Conservation (phyloP, 1,284 basidiomycete genomes). For the Tilletia setariae region DNA sequence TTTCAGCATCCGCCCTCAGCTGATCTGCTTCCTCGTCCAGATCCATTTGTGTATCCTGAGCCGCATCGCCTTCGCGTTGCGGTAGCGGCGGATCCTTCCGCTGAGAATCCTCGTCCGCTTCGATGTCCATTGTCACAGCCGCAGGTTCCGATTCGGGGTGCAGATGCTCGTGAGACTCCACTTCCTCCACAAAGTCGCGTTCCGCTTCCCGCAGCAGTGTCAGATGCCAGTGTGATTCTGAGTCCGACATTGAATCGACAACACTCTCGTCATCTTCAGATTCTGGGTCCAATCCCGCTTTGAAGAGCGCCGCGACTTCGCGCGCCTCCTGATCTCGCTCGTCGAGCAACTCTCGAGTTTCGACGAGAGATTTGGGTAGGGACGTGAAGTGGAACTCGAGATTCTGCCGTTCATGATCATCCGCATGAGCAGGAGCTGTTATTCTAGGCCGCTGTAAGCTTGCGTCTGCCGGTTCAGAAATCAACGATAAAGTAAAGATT, state of each 20-base stretch:
- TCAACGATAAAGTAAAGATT: not conserved
- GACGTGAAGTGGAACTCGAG: not conserved
- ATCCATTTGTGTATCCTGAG: not conserved
- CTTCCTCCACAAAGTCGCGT: not conserved
- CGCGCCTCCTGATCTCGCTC: constrained; percentile 8
- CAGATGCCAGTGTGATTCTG: not conserved
- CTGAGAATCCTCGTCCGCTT: not conserved
- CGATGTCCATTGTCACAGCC: not conserved
- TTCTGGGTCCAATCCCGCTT: not conserved
- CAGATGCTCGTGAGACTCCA: not conserved
- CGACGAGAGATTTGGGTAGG: not conserved
- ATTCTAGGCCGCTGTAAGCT: not conserved
- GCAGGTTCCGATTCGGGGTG: not conserved
- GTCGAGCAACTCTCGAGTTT: not conserved
- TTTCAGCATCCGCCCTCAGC: not conserved
- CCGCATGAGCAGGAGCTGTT: not conserved
- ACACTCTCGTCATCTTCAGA: not conserved
- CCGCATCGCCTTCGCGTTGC: not conserved
- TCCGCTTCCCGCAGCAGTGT: not conserved
- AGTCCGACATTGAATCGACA: not conserved
- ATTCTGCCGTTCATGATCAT: not conserved
- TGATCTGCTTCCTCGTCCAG: not conserved
- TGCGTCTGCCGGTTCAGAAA: not conserved
- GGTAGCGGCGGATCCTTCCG: not conserved
- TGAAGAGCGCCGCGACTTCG: not conserved